Conservation (phyloP, 2,329 filamentous ascomycete species). For the Fusarium sp. region DNA sequence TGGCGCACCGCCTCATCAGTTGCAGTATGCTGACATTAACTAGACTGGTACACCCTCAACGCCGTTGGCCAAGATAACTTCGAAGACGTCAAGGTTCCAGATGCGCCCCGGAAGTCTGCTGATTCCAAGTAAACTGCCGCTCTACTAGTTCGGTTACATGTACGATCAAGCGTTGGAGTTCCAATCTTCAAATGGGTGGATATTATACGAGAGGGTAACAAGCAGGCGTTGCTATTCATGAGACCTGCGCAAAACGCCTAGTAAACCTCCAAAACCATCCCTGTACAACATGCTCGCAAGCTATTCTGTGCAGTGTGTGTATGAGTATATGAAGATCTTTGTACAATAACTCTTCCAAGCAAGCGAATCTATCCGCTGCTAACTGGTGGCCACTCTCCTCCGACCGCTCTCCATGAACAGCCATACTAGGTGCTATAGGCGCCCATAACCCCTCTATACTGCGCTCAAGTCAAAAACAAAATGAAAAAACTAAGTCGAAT, state of each 20-base stretch:
- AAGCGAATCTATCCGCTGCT: constrained; percentile 24
- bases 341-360: constrained; percentile 39
- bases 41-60: constrained; percentile 73
- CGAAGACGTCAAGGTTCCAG: constrained; percentile 91
- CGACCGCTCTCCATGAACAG: constrained; percentile 25
- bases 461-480: constrained; percentile 37
- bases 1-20: constrained; percentile 54
- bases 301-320: constrained; percentile 36
- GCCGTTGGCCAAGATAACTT: constrained; percentile 97
- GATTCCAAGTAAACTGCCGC: constrained; percentile 48
- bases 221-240: constrained; percentile 30
- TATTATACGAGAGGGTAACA: constrained; percentile 21
- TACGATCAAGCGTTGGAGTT: constrained; percentile 22
- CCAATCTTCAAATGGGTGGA: constrained; percentile 1
- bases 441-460: constrained; percentile 28
- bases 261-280: constrained; percentile 22
- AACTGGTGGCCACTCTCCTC: constrained; percentile 31
- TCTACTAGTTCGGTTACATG: constrained; percentile 1
- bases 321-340: constrained; percentile 37
- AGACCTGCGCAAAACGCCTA: constrained; percentile 37
- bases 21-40: constrained; percentile 27
- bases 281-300: constrained; percentile 42
- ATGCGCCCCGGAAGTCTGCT: constrained; percentile 67
- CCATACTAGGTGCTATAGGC: constrained; percentile 19
- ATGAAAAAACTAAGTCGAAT: constrained; percentile 30